Evolutionary conservation across 2,329 filamentous ascomycete genomes (phyloP), one percentile per base, ranked within the genome.

Genomic region (Lithohypha guttulata): DNA sequence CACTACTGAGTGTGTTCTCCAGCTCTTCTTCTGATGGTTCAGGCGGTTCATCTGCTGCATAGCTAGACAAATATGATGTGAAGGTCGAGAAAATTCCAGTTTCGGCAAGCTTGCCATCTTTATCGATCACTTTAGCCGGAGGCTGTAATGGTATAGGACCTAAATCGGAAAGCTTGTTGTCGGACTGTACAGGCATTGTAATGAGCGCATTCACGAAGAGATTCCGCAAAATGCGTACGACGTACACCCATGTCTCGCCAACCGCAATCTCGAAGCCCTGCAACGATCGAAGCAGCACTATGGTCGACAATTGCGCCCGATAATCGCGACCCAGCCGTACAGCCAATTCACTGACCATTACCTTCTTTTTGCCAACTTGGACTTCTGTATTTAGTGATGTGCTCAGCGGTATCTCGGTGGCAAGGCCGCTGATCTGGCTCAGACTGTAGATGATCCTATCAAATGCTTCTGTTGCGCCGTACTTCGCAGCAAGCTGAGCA

Each of bases 271-370:
- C 91, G 52, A 84, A 93, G 27, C 84, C 84, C 41, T 80, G 81
- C 38, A 96, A 76, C 15, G 98, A 83, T 26, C 86, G 77, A 70
- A 98, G 98, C 19, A 98, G 68, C n/a, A 98, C 84, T 37, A 96
- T 77, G 6, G 85, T 94, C 5, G 91, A 89, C 39, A 98, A 69
- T 58, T 98, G 89, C 25, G 89, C 89, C 55, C 87, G 81, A 61
- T 93, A 89, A 58, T 98, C 85, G 49, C 89, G 74, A 27, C 91
- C 91, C 55, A 98, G 85, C 56, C 93, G 87, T 44, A 98, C 91
- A 31, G 93, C 89, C 47, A 95, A 77, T 65, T 96, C 89, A 58
- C 89, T 96, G 50, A 98, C 93, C 91, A 98, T 98, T 41, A 98
- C 85, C 54, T 81, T 91, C 59, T 83, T 87, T 49, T 91, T 83